Evolutionary conservation across 306 rosid species (phyloP), one percentile per base, ranked within the genome.

Genomic region (Malus sylvestris): DNA sequence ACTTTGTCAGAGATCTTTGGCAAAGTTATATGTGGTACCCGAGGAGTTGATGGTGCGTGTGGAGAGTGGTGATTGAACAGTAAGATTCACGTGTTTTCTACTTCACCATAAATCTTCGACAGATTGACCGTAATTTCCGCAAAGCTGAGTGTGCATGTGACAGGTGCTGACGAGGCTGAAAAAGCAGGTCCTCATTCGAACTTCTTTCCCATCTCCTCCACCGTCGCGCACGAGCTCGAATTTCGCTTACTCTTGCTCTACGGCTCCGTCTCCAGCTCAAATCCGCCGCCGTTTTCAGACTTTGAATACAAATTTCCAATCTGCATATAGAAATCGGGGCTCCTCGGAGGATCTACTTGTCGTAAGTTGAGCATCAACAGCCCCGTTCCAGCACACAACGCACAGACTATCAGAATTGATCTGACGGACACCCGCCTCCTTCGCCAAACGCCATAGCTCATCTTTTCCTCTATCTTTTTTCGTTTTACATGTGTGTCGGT

Each of bases 141-240:
- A 25, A 25, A 25, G 25, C 25, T 25, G 25, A 25, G 25, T 25
- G 25, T 25, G 25, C 25, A 25, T 25, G 25, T 25, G 25, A 25
- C 25, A 25, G 25, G 25, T 25, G 25, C 25, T 25, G 1, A 25
- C 25, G 25, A 25, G 25, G 25, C 25, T 25, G 25, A 25, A 25
- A 25, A 25, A 25, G 25, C 25, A 25, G 25, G 25, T 22, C 76
- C 84, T 20, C 76, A 73, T 20, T 70, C 64, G 49, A 89, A 87
- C 65, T 83, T 84, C 53, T 85, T 70, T 40, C 97, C 98, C 98
- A 95, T 95, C 82, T 88, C 88, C 69, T 92, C 97, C 84, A 95
- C 97, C 83, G 93, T 86, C 4, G 90, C 93, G 59, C 98, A 95
- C 64, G 88, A 35, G 44, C 80, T 81, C 81, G 59, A 80, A 25